phyloP scores from a whole-genome alignment of 371 early-diverging fungal genomes.

The Mortierella sp. region DNA sequence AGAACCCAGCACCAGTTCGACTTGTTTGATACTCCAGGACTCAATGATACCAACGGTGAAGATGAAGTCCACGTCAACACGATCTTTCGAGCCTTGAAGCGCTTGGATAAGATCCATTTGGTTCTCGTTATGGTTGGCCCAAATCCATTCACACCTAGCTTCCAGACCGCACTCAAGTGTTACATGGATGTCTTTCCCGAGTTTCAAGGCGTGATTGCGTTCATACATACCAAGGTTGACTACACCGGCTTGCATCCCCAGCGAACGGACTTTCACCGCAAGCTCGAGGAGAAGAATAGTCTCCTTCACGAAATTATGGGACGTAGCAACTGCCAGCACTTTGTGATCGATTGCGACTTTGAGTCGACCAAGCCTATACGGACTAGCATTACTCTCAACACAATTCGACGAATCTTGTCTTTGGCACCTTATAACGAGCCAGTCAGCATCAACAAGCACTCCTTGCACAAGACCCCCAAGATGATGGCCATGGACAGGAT shows the following conservation, averaged over 20 bases:
- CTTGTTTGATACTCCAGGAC: conserved; percentile 23
- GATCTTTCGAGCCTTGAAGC: not conserved
- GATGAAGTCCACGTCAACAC: conserved; percentile 10
- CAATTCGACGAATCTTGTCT: conserved; percentile 9
- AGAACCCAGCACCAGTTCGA: not conserved
- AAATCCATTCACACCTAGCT: conserved; percentile 12
- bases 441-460: not conserved
- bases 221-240: conserved; percentile 28
- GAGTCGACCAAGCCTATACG: conserved; percentile 15
- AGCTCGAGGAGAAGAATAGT: not conserved
- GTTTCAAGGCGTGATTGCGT: conserved; percentile 16
- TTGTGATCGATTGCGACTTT: conserved; percentile 28
- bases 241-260: conserved; percentile 16
- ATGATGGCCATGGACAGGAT: conserved; percentile 11
- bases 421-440: conserved; percentile 16
- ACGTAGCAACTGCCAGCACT: conserved; percentile 12
- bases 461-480: conserved; percentile 14
- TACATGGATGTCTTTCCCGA: conserved; percentile 20
- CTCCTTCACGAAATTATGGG: conserved; percentile 12
- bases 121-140: conserved; percentile 15
- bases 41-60: conserved; percentile 13
- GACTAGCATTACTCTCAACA: conserved; percentile 21
- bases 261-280: not conserved
- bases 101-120: conserved; percentile 3
- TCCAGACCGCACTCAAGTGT: not conserved